Percentiles rank a stretch among this genome's conserved stretches.
These are phyloP conservation scores for Mucor irregularis DNA, from an alignment of 371 early-diverging fungal genomes.

Conservation along the genomic window DNA sequence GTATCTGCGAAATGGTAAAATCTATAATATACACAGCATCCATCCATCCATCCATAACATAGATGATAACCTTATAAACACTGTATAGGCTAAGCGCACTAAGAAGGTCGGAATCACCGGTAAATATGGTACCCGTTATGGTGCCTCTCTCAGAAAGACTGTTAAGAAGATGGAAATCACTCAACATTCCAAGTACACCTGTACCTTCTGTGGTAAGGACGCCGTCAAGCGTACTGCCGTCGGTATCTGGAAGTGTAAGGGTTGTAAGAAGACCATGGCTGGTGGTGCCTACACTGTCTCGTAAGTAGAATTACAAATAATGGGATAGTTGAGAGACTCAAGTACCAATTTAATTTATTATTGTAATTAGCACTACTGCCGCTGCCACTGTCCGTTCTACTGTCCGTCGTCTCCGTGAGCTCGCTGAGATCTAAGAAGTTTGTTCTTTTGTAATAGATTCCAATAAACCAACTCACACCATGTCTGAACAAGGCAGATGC, in stretches of 20 bases:
- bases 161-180: conserved; percentile 99
- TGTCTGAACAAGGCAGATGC: background rate
- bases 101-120: conserved; percentile 99
- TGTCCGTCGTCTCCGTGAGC: conserved; percentile 97
- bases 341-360: background rate
- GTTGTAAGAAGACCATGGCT: conserved; percentile 96
- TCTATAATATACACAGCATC: background rate
- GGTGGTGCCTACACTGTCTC: conserved; percentile 99
- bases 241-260: conserved; percentile 99
- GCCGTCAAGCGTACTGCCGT: conserved; percentile 96
- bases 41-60: conserved; percentile 32
- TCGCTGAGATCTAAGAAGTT: conserved; percentile 84
- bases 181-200: conserved; percentile 99
- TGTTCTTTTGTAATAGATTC: conserved; percentile 7
- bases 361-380: conserved; percentile 75
- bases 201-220: conserved; percentile 99
- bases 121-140: conserved; percentile 99
- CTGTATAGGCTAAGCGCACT: conserved; percentile 92
- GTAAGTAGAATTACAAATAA: conserved; percentile 35
- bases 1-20: conserved; percentile 24
- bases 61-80: too few relatives aligned
- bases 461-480: conserved; percentile 14
- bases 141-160: conserved; percentile 99
- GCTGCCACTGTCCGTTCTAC: conserved; percentile 93
- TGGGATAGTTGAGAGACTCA: background rate